Evolutionary conservation across 768 basidiomycete species (phyloP).

Genomic region (Pleurotus citrinopileatus): DNA sequence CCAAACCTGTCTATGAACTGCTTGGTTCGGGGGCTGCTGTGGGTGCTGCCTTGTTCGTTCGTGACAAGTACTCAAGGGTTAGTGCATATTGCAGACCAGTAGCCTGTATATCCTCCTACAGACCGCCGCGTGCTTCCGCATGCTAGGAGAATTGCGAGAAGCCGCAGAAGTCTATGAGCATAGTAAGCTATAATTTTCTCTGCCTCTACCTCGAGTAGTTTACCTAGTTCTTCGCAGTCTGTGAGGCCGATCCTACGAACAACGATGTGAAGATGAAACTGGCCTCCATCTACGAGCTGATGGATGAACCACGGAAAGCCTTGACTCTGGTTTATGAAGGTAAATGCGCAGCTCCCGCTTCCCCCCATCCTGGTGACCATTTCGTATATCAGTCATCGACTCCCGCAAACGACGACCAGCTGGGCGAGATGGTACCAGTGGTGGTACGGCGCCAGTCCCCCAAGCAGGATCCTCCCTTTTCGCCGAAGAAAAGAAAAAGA

Average conservation of each 20-base stretch:
- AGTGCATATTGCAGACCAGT: constrained; percentile 72
- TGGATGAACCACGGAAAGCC: constrained; percentile 77
- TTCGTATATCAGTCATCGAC: constrained; percentile 46
- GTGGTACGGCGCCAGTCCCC: background rate
- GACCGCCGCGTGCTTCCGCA: constrained; percentile 79
- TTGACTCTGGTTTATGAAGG: constrained; percentile 84
- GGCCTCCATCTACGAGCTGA: constrained; percentile 85
- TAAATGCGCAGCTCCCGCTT: constrained; percentile 23
- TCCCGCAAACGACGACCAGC: constrained; percentile 48
- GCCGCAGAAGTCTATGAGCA: constrained; percentile 84
- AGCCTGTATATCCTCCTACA: constrained; percentile 69
- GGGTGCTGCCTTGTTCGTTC: constrained; percentile 19
- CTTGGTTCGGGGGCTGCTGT: constrained; percentile 76
- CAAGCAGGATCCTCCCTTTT: constrained; percentile 51
- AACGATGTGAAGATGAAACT: constrained; percentile 87
- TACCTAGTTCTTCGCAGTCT: constrained; percentile 42
- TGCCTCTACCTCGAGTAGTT: background rate
- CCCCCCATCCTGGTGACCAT: background rate
- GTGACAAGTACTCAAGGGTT: background rate
- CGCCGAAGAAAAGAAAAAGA: constrained; percentile 60
- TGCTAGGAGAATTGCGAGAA: constrained; percentile 69
- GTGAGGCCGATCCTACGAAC: constrained; percentile 68
- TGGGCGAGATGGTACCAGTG: constrained; percentile 16
- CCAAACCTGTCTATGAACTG: constrained; percentile 75
- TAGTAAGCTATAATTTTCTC: constrained; percentile 41